Conservation (phyloP, 257 asterid genomes). For the Jacaranda copaia region DNA sequence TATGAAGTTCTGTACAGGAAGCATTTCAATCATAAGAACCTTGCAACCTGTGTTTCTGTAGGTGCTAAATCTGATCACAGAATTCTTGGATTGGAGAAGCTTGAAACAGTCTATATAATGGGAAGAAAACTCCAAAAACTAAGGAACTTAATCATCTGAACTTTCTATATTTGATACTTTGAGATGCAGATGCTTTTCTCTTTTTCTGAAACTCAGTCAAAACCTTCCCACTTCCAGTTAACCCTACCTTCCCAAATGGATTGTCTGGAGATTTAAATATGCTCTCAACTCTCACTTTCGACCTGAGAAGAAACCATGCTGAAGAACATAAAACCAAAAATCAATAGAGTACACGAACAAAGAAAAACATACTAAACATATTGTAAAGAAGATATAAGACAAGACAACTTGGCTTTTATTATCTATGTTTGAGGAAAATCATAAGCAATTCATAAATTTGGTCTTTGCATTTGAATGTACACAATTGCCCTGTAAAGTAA, state of each 20-base stretch:
- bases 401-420: background rate
- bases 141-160: conserved; percentile 50
- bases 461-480: too few species aligned
- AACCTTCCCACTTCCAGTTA: conserved; percentile 96
- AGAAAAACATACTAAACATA: background rate
- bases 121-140: conserved; percentile 9
- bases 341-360: conserved; percentile 7
- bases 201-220: conserved; percentile 91
- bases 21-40: conserved; percentile 18
- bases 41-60: conserved; percentile 1
- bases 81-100: conserved; percentile 1
- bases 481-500: too few species aligned
- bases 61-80: conserved; percentile 33
- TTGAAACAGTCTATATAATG: conserved; percentile 30
- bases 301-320: conserved; percentile 98
- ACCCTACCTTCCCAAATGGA: conserved; percentile 95
- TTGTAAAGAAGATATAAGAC: background rate
- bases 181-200: conserved; percentile 96
- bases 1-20: background rate
- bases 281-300: conserved; percentile 95
- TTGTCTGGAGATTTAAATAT: conserved; percentile 96
- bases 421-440: too few species aligned
- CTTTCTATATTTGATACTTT: conserved; percentile 78
- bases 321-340: conserved; percentile 21
- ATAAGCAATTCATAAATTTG: too few species aligned